Base-by-base conservation (phyloP, 257 asterid genomes). In the Solanum sejunctum region DNA sequence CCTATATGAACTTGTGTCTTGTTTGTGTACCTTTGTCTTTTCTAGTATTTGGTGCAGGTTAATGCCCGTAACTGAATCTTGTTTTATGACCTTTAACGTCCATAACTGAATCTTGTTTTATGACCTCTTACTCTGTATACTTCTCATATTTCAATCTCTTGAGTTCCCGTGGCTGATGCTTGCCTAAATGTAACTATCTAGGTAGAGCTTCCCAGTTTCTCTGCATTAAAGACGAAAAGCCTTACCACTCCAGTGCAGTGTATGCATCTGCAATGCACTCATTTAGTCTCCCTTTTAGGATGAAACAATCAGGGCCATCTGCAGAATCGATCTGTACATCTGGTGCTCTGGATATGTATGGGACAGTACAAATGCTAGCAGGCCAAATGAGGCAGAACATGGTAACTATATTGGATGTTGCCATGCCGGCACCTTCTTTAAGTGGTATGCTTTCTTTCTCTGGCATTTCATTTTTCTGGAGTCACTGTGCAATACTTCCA, bases 221-320 rank as follows among this genome's bases (percentile, higher is more conserved):
- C 52, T 12, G 79, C 83, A 83, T 94, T 87, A 90, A 93, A 43
- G 98, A 96, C 70, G 85, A 86, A 64, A 93, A 95, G 86, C 90
- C 90, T 57, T 96, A 93, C 86, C 95, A 96, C 93, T 88, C 97
- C 18, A 94, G 98, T 87, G 97, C 99, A 77, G 90, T 96, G 88
- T 95, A 96, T 89, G 98, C 99, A 36, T 92, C 99, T 85, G 97
- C 97, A 41, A 86, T 96, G 79, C 98, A 95, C 89, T 93, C 99
- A 72, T 87, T 93, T 88, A 91, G 93, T 86, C 97, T 96, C 82
- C 99, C 99, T 84, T 93, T 93, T 87, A 88, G 95, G 89, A 93
- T 96, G 94, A 92, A 91, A 86, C 97, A 89, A 73, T 91, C 85
- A 47, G 93, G 97, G 55, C 98, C 98, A 75, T 90, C 90, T 90